Percentiles rank a stretch among this genome's conserved stretches.
Conservation (phyloP, 1,139 yeast species). For the Magnusiomyces paraingens region DNA sequence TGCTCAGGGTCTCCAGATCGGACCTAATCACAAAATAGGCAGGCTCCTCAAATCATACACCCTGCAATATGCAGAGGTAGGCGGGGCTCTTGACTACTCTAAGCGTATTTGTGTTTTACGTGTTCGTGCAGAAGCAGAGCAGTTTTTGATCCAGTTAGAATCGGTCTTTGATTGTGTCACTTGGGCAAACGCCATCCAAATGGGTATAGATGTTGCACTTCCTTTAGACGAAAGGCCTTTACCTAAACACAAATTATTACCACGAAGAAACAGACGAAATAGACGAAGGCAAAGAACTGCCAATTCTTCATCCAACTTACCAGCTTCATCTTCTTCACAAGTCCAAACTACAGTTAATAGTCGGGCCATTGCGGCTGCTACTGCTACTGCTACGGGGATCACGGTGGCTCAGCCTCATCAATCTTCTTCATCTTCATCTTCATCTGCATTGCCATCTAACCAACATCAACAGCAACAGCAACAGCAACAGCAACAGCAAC, state of each 20-base stretch:
- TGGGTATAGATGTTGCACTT: conserved; percentile 37
- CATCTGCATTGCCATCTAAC: too few relatives aligned
- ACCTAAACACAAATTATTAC: conserved; percentile 33
- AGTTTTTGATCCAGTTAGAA: conserved; percentile 50
- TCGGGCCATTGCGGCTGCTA: background rate
- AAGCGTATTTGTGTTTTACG: conserved; percentile 55
- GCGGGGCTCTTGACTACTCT: conserved; percentile 63
- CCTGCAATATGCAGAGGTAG: conserved; percentile 61
- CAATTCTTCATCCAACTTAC: conserved; percentile 4
- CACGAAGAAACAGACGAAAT: conserved; percentile 27
- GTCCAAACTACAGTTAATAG: background rate
- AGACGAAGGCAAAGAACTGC: conserved; percentile 5
- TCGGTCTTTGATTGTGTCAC: conserved; percentile 50
- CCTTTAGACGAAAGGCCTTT: conserved; percentile 37
- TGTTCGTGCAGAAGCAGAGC: conserved; percentile 62
- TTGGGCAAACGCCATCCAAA: conserved; percentile 47
- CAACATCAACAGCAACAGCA: too few relatives aligned
- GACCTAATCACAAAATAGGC: conserved; percentile 6
- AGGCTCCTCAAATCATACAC: conserved; percentile 40
- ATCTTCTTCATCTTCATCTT: too few relatives aligned
- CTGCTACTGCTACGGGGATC: background rate
- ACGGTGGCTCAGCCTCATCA: too few relatives aligned
- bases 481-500: too few relatives aligned
- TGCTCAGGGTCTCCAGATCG: conserved; percentile 1
- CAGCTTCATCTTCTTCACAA: too few relatives aligned